Evolutionary conservation across 495 filamentous ascomycete genomes (phyloP), one percentile per base, ranked within the genome.

Genomic region (Penicillium lagena): DNA sequence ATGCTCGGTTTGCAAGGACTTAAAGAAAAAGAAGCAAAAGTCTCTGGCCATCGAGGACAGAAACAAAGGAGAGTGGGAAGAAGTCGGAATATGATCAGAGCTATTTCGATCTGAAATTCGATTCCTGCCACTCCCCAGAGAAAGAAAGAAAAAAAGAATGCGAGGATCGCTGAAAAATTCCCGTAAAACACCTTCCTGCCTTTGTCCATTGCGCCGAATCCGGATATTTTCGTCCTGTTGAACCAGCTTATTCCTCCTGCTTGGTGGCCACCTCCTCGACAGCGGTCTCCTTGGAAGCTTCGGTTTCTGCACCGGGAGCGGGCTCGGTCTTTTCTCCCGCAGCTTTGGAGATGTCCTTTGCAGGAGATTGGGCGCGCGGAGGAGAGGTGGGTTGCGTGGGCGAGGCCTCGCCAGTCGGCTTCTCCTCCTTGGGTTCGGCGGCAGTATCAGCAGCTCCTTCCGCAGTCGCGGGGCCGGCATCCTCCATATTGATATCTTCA

Each of bases 401-500:
- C 6, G 58, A 45, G 14, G 40, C 39, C 13, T 59, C 47, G 40
- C 52, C 38, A 36, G 57, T 64, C 17, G 54, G 59, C 46, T 58
- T 50, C 12, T 62, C 55, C 5, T 54, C 56, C 12, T 46, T 46
- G 0, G 60, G 53, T 11, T 54, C 40, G 13, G 49, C 44, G 22
- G 37, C 13, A 30, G 49, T 38, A 13, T 61, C 62, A 5, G 61
- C 22, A 22, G 22, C 22, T 22, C 22, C 41, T 9, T 57, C 61
- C 13, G 53, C 51, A 13, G 50, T 49, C 5, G 59, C 42, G 6
- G 55, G 54, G 2, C 56, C 62, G 9, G 67, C 79, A 51, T 84
- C 82, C 49, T 83, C 84, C 71, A 86, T 83, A 9, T 79, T 61
- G 4, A 78, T 71, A 53, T 86, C 83, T 44, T 81, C 78, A 17